Conservation (phyloP, 768 basidiomycete genomes). For the Amanita rimosa region DNA sequence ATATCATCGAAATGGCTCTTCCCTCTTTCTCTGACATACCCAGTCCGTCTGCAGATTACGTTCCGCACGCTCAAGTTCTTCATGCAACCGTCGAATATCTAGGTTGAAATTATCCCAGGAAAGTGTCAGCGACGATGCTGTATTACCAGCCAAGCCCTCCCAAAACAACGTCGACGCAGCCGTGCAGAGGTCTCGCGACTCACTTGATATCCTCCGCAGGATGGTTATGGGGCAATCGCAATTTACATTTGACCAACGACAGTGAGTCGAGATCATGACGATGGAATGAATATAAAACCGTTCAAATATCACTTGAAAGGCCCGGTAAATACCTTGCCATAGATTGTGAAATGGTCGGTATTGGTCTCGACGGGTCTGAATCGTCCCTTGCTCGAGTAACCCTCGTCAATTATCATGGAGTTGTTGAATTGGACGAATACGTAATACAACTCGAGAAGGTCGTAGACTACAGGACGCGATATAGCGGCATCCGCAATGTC, state of each 20-base stretch:
- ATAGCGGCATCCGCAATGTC: constrained; percentile 66
- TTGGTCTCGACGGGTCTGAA: constrained; percentile 75
- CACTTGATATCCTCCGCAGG: constrained; percentile 29
- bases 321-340: constrained; percentile 72
- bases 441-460: constrained; percentile 82
- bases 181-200: constrained; percentile 23
- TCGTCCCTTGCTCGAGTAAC: constrained; percentile 84
- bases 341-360: constrained; percentile 97
- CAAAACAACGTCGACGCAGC: neutral
- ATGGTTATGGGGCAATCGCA: constrained; percentile 42
- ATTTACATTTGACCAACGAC: constrained; percentile 26
- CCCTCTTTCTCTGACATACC: neutral
- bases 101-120: neutral
- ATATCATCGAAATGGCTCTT: neutral
- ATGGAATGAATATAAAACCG: neutral
- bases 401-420: constrained; percentile 83
- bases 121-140: neutral
- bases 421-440: constrained; percentile 69
- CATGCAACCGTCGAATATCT: constrained; percentile 12
- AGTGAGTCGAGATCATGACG: constrained; percentile 23
- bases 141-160: neutral
- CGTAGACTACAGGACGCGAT: constrained; percentile 87
- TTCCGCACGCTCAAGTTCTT: constrained; percentile 1
- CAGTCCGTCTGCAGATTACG: constrained; percentile 3
- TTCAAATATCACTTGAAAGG: constrained; percentile 19